phyloP scores from a whole-genome alignment of 176 grass and related monocot genomes.

The Triticum urartu region DNA sequence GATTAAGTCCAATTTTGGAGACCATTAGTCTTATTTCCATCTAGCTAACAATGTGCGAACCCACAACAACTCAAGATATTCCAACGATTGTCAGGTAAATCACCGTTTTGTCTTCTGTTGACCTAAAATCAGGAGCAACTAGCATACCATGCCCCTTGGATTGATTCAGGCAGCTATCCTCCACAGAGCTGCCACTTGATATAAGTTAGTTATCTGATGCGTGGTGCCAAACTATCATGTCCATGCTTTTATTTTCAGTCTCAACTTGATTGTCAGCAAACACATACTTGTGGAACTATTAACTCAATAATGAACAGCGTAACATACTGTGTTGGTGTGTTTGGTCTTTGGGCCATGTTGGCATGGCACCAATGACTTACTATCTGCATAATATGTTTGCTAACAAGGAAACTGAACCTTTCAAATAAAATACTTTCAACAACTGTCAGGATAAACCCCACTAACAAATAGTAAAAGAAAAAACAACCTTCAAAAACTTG shows the following conservation, averaged over 20 bases:
- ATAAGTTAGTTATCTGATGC: slow-evolving; percentile 6
- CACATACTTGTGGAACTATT: neutral
- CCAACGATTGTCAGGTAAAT: neutral
- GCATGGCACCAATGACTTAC: neutral
- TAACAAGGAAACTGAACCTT: neutral
- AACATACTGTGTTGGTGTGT: neutral
- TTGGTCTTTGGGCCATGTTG: neutral
- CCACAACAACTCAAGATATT: neutral
- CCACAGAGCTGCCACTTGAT: neutral
- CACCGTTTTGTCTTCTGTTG: neutral
- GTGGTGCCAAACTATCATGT: slow-evolving; percentile 3
- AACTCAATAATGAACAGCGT: neutral
- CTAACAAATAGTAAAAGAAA: neutral
- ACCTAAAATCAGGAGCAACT: neutral
- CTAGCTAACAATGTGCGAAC: neutral
- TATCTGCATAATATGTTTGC: neutral
- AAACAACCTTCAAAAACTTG: neutral
- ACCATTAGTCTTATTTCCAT: neutral
- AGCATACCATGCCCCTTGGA: neutral
- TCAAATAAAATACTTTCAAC: neutral
- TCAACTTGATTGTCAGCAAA: neutral
- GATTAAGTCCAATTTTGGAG: neutral
- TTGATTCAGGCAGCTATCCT: neutral
- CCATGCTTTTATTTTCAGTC: neutral
- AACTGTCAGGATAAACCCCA: neutral